A percentile compares a stretch with the other conserved stretches of the same genome.
Evolutionary conservation across 305 asterid species (phyloP).

Genomic region (Fraxinus xanthoxyloides): DNA sequence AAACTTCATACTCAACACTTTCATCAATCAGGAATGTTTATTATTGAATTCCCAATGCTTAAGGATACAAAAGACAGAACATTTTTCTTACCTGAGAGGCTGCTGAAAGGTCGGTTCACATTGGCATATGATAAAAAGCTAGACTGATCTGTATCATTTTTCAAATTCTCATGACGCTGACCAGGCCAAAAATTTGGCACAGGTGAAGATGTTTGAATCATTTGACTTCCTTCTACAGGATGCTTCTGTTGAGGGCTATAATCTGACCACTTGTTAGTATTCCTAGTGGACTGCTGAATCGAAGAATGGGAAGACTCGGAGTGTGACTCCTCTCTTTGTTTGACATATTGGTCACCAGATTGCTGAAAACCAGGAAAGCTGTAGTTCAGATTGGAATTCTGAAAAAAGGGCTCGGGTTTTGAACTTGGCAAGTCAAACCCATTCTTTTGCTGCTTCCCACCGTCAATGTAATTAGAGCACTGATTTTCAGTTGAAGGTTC

Average conservation of each 20-base stretch:
- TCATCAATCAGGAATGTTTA: neutral
- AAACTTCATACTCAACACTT: conserved; percentile 10
- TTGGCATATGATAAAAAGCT: conserved; percentile 20
- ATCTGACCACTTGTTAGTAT: conserved; percentile 34
- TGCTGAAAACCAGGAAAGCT: conserved; percentile 43
- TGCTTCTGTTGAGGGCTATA: conserved; percentile 44
- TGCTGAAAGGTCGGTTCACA: conserved; percentile 17
- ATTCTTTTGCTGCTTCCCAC: conserved; percentile 38
- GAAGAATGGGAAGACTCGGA: conserved; percentile 41
- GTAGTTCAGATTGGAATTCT: conserved; percentile 32
- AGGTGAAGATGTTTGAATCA: conserved; percentile 34
- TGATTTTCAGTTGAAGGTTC: conserved; percentile 53
- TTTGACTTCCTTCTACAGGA: conserved; percentile 36
- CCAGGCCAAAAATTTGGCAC: conserved; percentile 36
- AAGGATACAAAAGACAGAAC: neutral
- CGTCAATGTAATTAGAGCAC: conserved; percentile 31
- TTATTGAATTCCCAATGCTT: neutral
- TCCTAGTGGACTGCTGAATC: conserved; percentile 33
- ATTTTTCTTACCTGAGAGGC: conserved; percentile 24
- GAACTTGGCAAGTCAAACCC: conserved; percentile 59
- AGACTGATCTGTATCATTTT: conserved; percentile 22
- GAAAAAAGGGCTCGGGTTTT: conserved; percentile 40
- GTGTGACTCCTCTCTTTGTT: conserved; percentile 41
- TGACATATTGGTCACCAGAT: conserved; percentile 32
- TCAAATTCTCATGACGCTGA: conserved; percentile 25